Evolutionary conservation across 306 rosid genomes (phyloP), one percentile per base, ranked within the genome.

Genomic region (Chamaecrista fasciculata): DNA sequence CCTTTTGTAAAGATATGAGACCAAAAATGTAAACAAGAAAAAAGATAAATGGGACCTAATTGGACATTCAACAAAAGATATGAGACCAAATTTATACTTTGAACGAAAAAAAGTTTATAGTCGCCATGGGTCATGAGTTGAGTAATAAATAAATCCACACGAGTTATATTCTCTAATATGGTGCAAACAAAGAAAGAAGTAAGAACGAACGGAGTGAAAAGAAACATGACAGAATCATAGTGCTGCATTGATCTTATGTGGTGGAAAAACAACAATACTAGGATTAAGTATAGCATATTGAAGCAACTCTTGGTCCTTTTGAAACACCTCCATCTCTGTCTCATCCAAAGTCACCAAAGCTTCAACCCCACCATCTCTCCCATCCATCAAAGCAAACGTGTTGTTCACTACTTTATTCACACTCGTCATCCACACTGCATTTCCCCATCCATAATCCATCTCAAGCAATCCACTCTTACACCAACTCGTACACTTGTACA

Each of bases 401-500:
- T 83, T 83, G 29, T 75, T 76, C 24, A 59, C 84, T 5, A 73
- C 0, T 4, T 53, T 79, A 62, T 83, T 83, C 28, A 76, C 75
- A 66, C 84, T 76, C 9, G 75, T 56, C 49, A 11, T 31, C 87
- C 87, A 83, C 55, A 67, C 62, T 0, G 84, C 62, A 1, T 65
- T 62, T 6, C 87, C 87, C 84, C 84, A 83, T 8, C 84, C 87
- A 57, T 79, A 79, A 47, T 83, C 82, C 11, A 39, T 9, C 7
- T 79, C 76, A 31, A 43, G 57, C 69, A 83, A 2, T 0, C 80
- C 72, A 69, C 73, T 72, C 12, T 66, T 76, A 51, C 87, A 83
- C 87, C 87, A 83, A 47, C 87, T 83, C 0, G 80, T 28, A 60
- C 82, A 73, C 73, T 76, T 83, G 6, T 73, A 83, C 42, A 73